Conservation (phyloP, 306 rosid genomes). For the Aeschynomene evenia region DNA sequence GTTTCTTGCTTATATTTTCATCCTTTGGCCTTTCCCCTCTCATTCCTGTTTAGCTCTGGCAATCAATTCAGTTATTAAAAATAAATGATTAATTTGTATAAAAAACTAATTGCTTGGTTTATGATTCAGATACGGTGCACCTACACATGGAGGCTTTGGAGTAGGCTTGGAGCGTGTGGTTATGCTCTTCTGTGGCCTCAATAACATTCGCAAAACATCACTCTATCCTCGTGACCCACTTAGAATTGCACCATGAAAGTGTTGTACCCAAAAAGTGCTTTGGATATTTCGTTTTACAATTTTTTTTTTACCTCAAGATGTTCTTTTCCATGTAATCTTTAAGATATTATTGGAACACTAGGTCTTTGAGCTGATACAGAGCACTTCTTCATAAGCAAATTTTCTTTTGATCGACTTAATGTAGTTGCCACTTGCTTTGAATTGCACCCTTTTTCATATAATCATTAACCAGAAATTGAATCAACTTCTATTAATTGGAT, state of each 20-base stretch:
- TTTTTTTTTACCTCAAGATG: background rate
- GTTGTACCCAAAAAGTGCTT: background rate
- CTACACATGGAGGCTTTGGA: conserved; percentile 94
- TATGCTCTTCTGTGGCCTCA: conserved; percentile 87
- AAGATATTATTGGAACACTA: background rate
- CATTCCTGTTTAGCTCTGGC: background rate
- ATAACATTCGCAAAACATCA: conserved; percentile 82
- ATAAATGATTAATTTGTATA: background rate
- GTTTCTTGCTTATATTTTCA: background rate
- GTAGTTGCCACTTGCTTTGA: background rate
- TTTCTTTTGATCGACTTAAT: background rate
- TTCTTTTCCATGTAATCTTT: background rate
- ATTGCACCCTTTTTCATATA: background rate
- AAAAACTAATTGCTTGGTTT: conserved; percentile 15
- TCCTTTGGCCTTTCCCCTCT: background rate
- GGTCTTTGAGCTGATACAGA: conserved; percentile 6
- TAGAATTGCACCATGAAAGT: conserved; percentile 47
- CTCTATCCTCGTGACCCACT: conserved; percentile 89
- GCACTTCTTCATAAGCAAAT: background rate
- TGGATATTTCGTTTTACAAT: background rate
- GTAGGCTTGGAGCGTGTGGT: conserved; percentile 95
- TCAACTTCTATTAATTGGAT: background rate
- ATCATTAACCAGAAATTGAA: background rate
- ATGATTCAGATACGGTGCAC: conserved; percentile 77
- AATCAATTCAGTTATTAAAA: background rate